Percentiles rank a stretch among this genome's conserved stretches.
Conservation (phyloP, 768 basidiomycete genomes). For the Termitomyces sp. region DNA sequence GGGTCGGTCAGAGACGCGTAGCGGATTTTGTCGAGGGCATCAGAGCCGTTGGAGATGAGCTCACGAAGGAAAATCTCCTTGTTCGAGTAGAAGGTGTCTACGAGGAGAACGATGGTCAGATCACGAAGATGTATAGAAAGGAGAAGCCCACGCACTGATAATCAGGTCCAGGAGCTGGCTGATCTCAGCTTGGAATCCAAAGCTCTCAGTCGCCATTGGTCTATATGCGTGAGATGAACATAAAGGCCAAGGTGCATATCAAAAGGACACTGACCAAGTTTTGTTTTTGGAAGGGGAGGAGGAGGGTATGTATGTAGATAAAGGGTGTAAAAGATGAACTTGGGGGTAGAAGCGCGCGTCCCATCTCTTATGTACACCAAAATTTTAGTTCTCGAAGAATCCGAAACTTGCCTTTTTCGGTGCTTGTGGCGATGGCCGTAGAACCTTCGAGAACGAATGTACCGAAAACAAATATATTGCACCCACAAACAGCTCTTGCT, state of each 20-base stretch:
- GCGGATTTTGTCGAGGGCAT: slow-evolving; percentile 99
- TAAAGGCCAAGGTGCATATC: slow-evolving; percentile 1
- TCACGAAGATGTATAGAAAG: neutral
- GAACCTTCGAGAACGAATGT: slow-evolving; percentile 41
- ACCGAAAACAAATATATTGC: neutral
- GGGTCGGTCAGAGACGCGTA: slow-evolving; percentile 95
- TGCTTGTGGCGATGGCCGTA: slow-evolving; percentile 19
- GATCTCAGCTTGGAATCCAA: slow-evolving; percentile 99
- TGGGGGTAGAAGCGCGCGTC: slow-evolving; percentile 17
- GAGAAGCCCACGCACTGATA: slow-evolving; percentile 66
- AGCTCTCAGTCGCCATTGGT: slow-evolving; percentile 76
- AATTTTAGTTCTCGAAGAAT: slow-evolving; percentile 45
- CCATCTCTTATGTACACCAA: slow-evolving; percentile 29
- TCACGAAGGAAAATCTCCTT: slow-evolving; percentile 99
- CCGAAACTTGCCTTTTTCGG: slow-evolving; percentile 40
- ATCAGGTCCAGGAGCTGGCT: slow-evolving; percentile 97
- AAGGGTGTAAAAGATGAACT: slow-evolving; percentile 19
- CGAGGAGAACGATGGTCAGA: slow-evolving; percentile 10
- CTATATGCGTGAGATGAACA: slow-evolving; percentile 6
- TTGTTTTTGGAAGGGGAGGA: slow-evolving; percentile 1
- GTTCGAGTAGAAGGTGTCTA: slow-evolving; percentile 99
- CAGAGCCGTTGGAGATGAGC: slow-evolving; percentile 93
- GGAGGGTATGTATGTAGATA: slow-evolving; percentile 14
- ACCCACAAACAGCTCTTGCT: neutral
- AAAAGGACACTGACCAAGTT: slow-evolving; percentile 12